Evolutionary conservation across 2,329 filamentous ascomycete genomes (phyloP).

Genomic region (Amphichorda felina): DNA sequence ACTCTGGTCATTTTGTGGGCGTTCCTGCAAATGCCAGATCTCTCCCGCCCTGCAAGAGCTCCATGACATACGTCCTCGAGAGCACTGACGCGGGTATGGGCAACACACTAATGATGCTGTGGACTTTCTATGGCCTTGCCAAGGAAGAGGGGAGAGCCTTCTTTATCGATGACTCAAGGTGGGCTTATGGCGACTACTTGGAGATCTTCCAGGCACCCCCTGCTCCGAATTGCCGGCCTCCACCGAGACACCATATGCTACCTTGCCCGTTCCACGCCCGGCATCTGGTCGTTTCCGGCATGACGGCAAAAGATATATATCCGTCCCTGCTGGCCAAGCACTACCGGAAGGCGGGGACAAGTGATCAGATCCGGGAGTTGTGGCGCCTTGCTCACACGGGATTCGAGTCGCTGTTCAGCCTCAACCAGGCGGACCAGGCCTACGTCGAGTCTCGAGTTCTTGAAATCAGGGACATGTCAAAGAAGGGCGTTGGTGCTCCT

Average conservation of each 20-base stretch:
- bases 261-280: slow-evolving; percentile 68
- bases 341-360: slow-evolving; percentile 11
- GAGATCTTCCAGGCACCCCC: slow-evolving; percentile 62
- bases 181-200: slow-evolving; percentile 68
- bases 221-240: slow-evolving; percentile 52
- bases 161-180: slow-evolving; percentile 75
- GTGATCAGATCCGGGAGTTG: slow-evolving; percentile 33
- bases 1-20: slow-evolving; percentile 32
- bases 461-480: slow-evolving; percentile 38
- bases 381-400: slow-evolving; percentile 58
- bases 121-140: slow-evolving; percentile 75
- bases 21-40: slow-evolving; percentile 31
- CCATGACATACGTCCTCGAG: slow-evolving; percentile 70
- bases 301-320: slow-evolving; percentile 54
- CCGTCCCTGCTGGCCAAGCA: slow-evolving; percentile 34
- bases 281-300: slow-evolving; percentile 62
- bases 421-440: slow-evolving; percentile 50
- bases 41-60: slow-evolving; percentile 51
- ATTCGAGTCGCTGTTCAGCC: slow-evolving; percentile 62
- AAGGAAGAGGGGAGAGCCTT: slow-evolving; percentile 63
- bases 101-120: slow-evolving; percentile 64
- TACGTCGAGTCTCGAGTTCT: slow-evolving; percentile 51
- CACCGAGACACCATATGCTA: slow-evolving; percentile 62
- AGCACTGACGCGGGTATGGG: slow-evolving; percentile 64
- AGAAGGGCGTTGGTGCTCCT: slow-evolving; percentile 26